Conservation (phyloP, 176 grass and related monocot genomes). For the Sorghum bicolor region Sorghum_bicolor_NCBIv3 NC_012871.2:60227501-60228000, state of each 20-base stretch:
- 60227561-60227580: background rate
- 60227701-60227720: constrained; percentile 32
- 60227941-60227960: background rate
- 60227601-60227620: constrained; percentile 32
- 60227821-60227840: background rate
- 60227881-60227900: background rate
- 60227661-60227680: constrained; percentile 32
- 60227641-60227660: constrained; percentile 39
- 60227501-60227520: too few relatives aligned
- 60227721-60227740: constrained; percentile 16
- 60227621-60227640: constrained; percentile 33
- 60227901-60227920: background rate
- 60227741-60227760: constrained; percentile 15
- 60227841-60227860: constrained; percentile 11
- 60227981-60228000: background rate
- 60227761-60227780: constrained; percentile 39
- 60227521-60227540: too few relatives aligned
- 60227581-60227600: background rate
- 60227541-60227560: too few relatives aligned
- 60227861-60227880: background rate
- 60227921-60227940: background rate
- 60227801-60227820: constrained; percentile 8
- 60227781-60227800: background rate
- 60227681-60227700: constrained; percentile 34
- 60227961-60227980: background rate